Base-by-base conservation (phyloP, 345 rosid species). In the Nephelium lappaceum region DNA sequence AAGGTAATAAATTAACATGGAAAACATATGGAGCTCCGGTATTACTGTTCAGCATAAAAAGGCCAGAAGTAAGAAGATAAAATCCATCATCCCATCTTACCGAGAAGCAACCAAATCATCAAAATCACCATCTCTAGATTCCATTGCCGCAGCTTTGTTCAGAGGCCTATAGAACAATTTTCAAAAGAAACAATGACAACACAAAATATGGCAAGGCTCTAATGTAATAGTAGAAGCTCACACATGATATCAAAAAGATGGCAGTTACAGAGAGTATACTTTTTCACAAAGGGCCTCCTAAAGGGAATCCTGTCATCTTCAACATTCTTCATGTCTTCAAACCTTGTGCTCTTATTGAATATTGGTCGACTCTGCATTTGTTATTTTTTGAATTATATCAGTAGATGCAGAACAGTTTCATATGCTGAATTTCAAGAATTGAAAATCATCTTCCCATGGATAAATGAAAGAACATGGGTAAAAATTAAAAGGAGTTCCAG, bases 281-380 rank as follows among this genome's bases (percentile, higher is more conserved):
- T 94, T 84, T 94, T 94, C 74, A 80, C 86, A 3, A 89, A n/a
- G 61, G 98, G 94, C 83, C 98, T 89, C 82, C 98, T 84, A 61
- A 78, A 88, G 65, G 93, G 91, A 74, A 78, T 87, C 76, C 97
- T 88, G 60, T 93, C 98, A 78, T 93, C 98, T 55, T 93, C 99
- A 49, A 71, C 69, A 79, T 77, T 85, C 83, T 96, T 89, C 98
- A 94, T 91, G 83, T 94, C 98, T 78, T 96, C 98, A 84, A 94
- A 96, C 87, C 99, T 91, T 69, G 99, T 96, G 76, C 98, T 94
- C 94, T 96, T 94, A 77, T 93, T 96, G 80, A 96, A 96, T 80
- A 96, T 93, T 10, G 99, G 98, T 27, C 98, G 96, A 88, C 97
- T 92, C 99, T 96, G 89, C 85, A 91, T 68, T 67, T 83, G 89